phyloP scores from a whole-genome alignment of 2,329 filamentous ascomycete species.

The Rhexocercosporidium sp. region DNA sequence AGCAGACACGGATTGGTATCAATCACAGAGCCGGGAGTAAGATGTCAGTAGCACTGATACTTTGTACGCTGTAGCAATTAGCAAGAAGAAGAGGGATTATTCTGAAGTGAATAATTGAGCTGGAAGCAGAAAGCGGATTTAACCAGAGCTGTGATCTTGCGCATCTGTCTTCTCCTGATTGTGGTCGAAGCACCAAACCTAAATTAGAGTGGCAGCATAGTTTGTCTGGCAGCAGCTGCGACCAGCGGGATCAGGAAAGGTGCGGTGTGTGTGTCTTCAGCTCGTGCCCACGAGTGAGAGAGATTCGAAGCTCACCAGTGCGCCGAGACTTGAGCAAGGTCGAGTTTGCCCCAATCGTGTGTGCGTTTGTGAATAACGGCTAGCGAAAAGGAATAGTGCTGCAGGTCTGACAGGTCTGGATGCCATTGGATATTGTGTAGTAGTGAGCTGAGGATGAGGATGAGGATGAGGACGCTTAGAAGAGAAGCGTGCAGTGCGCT shows the following conservation, averaged over 20 bases:
- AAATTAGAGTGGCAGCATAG: not conserved
- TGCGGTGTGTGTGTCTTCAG: constrained; percentile 1
- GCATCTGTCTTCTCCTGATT: not conserved
- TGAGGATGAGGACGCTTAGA: no score
- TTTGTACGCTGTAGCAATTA: not conserved
- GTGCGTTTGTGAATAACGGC: not conserved
- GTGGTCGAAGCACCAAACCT: not conserved
- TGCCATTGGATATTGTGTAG: not conserved
- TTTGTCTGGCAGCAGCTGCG: constrained; percentile 6
- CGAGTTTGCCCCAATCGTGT: constrained; percentile 2
- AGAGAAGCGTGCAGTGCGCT: not conserved
- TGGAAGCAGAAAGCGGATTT: not conserved
- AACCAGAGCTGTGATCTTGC: not conserved
- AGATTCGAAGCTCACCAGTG: constrained; percentile 13
- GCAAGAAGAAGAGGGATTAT: not conserved
- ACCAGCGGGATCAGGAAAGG: constrained; percentile 6
- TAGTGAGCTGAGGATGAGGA: not conserved
- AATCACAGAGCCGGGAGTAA: not conserved
- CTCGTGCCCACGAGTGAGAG: not conserved
- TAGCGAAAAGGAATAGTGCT: not conserved
- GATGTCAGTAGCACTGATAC: not conserved
- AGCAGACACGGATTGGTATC: not conserved
- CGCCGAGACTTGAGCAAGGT: constrained; percentile 1
- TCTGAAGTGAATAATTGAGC: constrained; percentile 2
- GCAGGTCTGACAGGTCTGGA: constrained; percentile 9